Base-by-base conservation (phyloP, 139 green algal genomes). In the Chlamydomonas sphaeroides region DNA sequence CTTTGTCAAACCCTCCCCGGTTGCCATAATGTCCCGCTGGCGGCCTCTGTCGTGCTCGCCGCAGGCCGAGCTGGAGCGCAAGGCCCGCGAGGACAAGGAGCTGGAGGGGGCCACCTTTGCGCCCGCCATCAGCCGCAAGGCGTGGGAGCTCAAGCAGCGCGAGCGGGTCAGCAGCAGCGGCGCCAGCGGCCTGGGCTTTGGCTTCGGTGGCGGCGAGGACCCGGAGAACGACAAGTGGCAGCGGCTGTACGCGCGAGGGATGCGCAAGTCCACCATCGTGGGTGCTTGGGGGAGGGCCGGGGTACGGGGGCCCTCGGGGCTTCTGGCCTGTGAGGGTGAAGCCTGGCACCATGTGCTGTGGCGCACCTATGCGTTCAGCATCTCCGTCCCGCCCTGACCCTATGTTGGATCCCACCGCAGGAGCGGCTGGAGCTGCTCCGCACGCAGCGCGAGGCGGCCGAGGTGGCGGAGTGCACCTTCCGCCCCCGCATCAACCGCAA, bases 401-500 rank as follows among this genome's bases (percentile, higher is more conserved):
- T n/a, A n/a, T n/a, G n/a, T n/a, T n/a, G n/a, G n/a, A n/a, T n/a
- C n/a, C n/a, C 53, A 10, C 20, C 53, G 53, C 71, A 82, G 82
- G 73, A 78, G 49, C 61, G 67, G 5, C 39, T 85, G 68, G 66
- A 85, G 61, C 30, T 53, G 42, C 62, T 88, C 36, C 28, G 63
- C n/a, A 17, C 33, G 26, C 74, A 85, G 53, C 66, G 51, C 21
- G 53, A 84, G 56, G 61, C 39, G 5, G 41, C 33, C 3, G 88
- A 92, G 65, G 35, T 83, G 77, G 56, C 62, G 48, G 89, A 93
- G 72, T 95, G 90, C 85, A 96, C 92, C 36, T 97, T 97, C 86
- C 75, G 84, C 28, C 94, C 94, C 6, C 51, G 80, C 38, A 92
- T 97, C 79, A 92, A 92, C 80, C 68, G 33, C 36, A 88, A 78